phyloP scores from a whole-genome alignment of 495 filamentous ascomycete genomes.

The Hypomontagnella submonticulosa region DNA sequence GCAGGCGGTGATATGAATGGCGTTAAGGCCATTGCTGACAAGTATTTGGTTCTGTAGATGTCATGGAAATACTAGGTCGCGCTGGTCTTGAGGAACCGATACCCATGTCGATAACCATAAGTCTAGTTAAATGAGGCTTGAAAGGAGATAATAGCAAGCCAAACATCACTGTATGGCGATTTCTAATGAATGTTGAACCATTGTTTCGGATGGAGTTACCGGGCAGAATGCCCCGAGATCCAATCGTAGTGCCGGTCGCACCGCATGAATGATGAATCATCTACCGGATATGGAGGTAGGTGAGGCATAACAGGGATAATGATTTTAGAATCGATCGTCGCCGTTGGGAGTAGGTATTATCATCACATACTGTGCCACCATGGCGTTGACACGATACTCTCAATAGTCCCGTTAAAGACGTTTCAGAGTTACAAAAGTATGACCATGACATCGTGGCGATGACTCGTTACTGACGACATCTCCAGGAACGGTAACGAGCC shows the following conservation, averaged over 20 bases:
- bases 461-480: conserved; percentile 34
- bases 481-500: conserved; percentile 1
- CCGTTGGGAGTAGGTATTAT: not conserved
- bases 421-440: conserved; percentile 16
- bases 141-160: not conserved
- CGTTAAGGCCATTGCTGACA: conserved; percentile 67
- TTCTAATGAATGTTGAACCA: conserved; percentile 1
- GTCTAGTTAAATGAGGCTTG: not conserved
- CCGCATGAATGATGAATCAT: not conserved
- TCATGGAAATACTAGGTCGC: not conserved
- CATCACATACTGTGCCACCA: not conserved
- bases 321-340: not conserved
- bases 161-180: not conserved
- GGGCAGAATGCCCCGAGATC: not conserved
- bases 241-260: conserved; percentile 1
- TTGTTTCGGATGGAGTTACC: not conserved
- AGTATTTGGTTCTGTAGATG: conserved; percentile 55
- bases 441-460: conserved; percentile 5
- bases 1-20: conserved; percentile 67
- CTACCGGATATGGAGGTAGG: conserved; percentile 1
- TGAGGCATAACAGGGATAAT: conserved; percentile 9
- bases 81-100: not conserved
- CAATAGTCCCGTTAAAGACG: not conserved
- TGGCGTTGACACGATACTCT: not conserved
- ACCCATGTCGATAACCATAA: too few relatives aligned